These are phyloP conservation scores for Micromonas commoda DNA, from an alignment of 139 green algal species.

Conservation along the genomic window DNA sequence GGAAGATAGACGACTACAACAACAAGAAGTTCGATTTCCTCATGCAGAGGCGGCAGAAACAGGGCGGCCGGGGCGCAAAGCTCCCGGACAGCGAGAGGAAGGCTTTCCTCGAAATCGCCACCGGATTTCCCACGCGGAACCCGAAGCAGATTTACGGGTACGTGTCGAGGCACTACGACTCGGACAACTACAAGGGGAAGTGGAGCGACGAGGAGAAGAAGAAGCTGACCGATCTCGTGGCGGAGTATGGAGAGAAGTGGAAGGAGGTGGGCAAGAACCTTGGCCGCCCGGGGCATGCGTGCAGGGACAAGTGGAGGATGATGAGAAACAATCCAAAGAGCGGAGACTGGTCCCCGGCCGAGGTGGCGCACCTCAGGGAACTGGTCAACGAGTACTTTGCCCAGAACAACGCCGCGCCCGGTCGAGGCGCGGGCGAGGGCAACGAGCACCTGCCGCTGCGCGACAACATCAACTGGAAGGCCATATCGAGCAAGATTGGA, in stretches of 20 bases:
- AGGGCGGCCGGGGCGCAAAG: not conserved
- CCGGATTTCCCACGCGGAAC: not conserved
- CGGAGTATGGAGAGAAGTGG: not conserved
- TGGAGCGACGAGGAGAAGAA: constrained; percentile 3
- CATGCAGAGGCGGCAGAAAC: not conserved
- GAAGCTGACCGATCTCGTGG: not conserved
- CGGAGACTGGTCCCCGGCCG: not conserved
- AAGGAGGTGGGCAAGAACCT: not conserved
- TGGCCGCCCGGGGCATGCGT: not conserved
- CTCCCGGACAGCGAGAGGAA: not conserved
- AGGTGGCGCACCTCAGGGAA: not conserved
- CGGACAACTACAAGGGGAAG: not conserved
- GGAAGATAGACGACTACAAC: not conserved
- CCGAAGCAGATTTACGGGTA: constrained; percentile 11
- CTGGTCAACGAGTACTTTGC: not conserved
- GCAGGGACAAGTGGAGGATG: constrained; percentile 6
- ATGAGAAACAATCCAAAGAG: not conserved
- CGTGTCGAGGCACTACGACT: not conserved
- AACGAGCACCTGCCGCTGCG: not conserved
- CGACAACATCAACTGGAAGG: not conserved
- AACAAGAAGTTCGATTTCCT: not conserved
- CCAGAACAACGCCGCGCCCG: not conserved
- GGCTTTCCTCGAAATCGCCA: not conserved
- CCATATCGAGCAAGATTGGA: not conserved
- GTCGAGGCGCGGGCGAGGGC: not conserved